A percentile compares a stretch with the other conserved stretches of the same genome.
Evolutionary conservation across 495 filamentous ascomycete species (phyloP).

Genomic region (Annulohypoxylon maeteangense): DNA sequence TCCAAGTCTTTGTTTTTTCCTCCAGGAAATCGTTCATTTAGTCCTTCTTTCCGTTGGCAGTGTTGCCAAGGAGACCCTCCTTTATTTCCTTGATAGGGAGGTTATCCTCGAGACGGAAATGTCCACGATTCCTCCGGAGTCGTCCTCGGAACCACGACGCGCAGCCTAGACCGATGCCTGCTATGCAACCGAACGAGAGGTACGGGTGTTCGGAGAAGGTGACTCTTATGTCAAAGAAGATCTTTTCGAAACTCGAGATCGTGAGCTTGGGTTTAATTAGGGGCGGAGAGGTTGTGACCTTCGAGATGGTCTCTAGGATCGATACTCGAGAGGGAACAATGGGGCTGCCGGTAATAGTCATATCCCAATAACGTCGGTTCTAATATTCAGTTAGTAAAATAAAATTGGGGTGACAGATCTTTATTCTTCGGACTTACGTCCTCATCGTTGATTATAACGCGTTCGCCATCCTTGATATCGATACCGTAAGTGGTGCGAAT

Average conservation of each 20-base stretch:
- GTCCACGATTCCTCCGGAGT: constrained; percentile 66
- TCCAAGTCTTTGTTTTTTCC: constrained; percentile 24
- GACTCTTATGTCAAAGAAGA: constrained; percentile 79
- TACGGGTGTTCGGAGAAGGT: constrained; percentile 78
- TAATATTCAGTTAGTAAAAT: constrained; percentile 49
- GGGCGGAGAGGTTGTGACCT: constrained; percentile 75
- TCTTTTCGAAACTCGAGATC: constrained; percentile 75
- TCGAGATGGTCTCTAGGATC: constrained; percentile 92
- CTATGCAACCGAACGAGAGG: constrained; percentile 70
- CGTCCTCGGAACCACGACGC: constrained; percentile 68
- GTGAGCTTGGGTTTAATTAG: constrained; percentile 90
- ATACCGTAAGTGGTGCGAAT: constrained; percentile 93
- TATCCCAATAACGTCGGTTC: constrained; percentile 96
- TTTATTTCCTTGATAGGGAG: constrained; percentile 61
- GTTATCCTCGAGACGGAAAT: constrained; percentile 82
- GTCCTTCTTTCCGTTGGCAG: constrained; percentile 80
- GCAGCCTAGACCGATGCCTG: constrained; percentile 62
- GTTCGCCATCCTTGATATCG: constrained; percentile 82
- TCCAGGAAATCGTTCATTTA: constrained; percentile 53
- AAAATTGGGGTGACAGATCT: background rate
- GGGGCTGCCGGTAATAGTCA: constrained; percentile 82
- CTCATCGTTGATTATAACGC: constrained; percentile 96
- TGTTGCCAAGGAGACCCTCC: constrained; percentile 68
- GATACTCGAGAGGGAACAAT: constrained; percentile 92
- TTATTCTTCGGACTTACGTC: constrained; percentile 71